Evolutionary conservation across 805 yeast genomes (phyloP).

Genomic region (Pichia rugopelliculosa): DNA sequence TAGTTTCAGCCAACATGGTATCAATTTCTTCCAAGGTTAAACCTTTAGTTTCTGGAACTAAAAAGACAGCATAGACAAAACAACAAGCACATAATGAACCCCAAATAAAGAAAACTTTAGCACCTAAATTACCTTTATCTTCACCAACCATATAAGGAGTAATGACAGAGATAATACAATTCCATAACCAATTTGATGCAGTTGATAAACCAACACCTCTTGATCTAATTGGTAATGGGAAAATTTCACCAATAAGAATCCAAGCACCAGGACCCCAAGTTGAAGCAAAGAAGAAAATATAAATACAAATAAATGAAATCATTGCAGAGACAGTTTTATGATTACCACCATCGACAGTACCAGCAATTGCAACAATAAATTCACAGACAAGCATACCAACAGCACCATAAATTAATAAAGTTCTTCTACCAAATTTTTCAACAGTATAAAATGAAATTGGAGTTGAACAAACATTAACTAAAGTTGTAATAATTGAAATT

Average conservation of each 20-base stretch:
- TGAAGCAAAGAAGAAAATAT: slow-evolving; percentile 70
- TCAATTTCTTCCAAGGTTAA: slow-evolving; percentile 78
- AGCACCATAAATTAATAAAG: slow-evolving; percentile 42
- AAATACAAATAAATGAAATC: slow-evolving; percentile 43
- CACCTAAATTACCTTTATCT: slow-evolving; percentile 54
- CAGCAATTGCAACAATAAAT: slow-evolving; percentile 46
- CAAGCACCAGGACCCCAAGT: slow-evolving; percentile 83
- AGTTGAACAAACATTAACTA: slow-evolving; percentile 46
- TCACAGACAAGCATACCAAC: slow-evolving; percentile 45
- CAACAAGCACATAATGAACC: slow-evolving; percentile 40
- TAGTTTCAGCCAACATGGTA: slow-evolving; percentile 30
- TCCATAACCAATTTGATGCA: slow-evolving; percentile 75
- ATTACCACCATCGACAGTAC: slow-evolving; percentile 25
- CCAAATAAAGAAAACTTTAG: slow-evolving; percentile 68
- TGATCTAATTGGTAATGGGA: slow-evolving; percentile 68
- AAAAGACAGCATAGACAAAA: slow-evolving; percentile 63
- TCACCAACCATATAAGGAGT: slow-evolving; percentile 67
- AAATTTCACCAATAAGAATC: slow-evolving; percentile 56
- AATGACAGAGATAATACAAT: slow-evolving; percentile 68
- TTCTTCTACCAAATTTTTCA: slow-evolving; percentile 56
- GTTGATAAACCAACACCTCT: slow-evolving; percentile 65
- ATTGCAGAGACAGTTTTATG: slow-evolving; percentile 26
- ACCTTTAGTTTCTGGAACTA: slow-evolving; percentile 74
- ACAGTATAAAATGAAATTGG: slow-evolving; percentile 47
- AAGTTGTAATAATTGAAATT: slow-evolving; percentile 45